Conservation (phyloP, 176 grass and related monocot species). For the Alloteropsis semialata region DNA sequence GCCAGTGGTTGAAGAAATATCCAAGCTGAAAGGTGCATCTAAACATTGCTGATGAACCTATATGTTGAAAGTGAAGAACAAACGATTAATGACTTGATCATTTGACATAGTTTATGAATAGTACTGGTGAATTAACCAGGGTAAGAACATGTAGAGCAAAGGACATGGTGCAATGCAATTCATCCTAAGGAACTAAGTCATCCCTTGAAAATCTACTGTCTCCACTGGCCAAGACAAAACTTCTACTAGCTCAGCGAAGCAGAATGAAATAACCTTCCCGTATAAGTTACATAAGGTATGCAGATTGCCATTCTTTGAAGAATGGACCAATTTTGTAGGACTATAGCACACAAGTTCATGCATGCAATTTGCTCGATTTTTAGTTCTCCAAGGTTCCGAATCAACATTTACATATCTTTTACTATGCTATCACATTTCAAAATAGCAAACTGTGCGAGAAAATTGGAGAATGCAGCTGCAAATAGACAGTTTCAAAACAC, state of each 20-base stretch:
- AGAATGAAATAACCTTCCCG: neutral
- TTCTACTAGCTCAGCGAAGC: neutral
- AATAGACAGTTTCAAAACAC: neutral
- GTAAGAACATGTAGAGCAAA: neutral
- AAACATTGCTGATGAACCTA: neutral
- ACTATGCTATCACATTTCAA: conserved; percentile 4
- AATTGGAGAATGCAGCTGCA: neutral
- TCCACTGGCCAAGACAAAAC: neutral
- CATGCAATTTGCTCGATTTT: neutral
- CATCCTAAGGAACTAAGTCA: neutral
- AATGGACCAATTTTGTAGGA: neutral
- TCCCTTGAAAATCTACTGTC: conserved; percentile 4
- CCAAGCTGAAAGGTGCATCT: conserved; percentile 2
- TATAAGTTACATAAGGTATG: neutral
- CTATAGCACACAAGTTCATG: neutral
- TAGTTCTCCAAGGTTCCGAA: neutral
- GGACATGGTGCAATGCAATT: neutral
- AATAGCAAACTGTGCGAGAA: neutral
- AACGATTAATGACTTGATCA: neutral
- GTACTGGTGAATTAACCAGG: neutral
- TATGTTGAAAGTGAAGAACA: neutral
- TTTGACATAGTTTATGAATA: neutral
- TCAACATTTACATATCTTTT: neutral
- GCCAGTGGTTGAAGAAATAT: neutral
- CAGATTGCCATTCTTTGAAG: neutral